Percentiles rank a stretch among this genome's conserved stretches.
Conservation (phyloP, 495 filamentous ascomycete genomes). For the Aspergillus biplanus region DNA sequence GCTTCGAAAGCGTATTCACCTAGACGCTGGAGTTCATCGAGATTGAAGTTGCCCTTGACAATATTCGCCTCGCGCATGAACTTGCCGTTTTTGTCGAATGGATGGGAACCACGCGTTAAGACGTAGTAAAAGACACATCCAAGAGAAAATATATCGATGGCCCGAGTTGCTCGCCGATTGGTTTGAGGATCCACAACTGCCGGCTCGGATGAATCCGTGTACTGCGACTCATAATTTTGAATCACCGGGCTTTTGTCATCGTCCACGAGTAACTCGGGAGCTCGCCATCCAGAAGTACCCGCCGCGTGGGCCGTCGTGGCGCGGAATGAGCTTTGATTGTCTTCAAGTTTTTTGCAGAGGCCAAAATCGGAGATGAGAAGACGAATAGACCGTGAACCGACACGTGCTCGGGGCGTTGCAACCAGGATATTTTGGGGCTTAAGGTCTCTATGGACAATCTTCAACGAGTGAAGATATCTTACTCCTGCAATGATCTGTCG, state of each 20-base stretch:
- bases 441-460: slow-evolving; percentile 95
- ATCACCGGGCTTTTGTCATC: slow-evolving; percentile 57
- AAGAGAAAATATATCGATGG: slow-evolving; percentile 95
- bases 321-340: slow-evolving; percentile 90
- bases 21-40: slow-evolving; percentile 69
- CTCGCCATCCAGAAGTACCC: slow-evolving; percentile 94
- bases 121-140: slow-evolving; percentile 98
- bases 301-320: slow-evolving; percentile 92
- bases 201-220: slow-evolving; percentile 60
- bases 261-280: slow-evolving; percentile 87
- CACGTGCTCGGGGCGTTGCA: slow-evolving; percentile 52
- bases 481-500: slow-evolving; percentile 87
- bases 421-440: slow-evolving; percentile 98
- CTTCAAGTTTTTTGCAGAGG: slow-evolving; percentile 96
- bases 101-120: slow-evolving; percentile 86
- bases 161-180: slow-evolving; percentile 83
- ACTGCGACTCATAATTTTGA: slow-evolving; percentile 40
- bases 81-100: slow-evolving; percentile 89
- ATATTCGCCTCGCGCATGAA: slow-evolving; percentile 98
- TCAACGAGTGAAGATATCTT: slow-evolving; percentile 83
- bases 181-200: slow-evolving; percentile 64
- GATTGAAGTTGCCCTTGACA: slow-evolving; percentile 78
- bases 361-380: slow-evolving; percentile 97
- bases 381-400: slow-evolving; percentile 48
- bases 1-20: slow-evolving; percentile 87